These are phyloP conservation scores for Panicum miliaceum DNA, from an alignment of 176 grass and related monocot genomes.

Conservation along the genomic window DNA sequence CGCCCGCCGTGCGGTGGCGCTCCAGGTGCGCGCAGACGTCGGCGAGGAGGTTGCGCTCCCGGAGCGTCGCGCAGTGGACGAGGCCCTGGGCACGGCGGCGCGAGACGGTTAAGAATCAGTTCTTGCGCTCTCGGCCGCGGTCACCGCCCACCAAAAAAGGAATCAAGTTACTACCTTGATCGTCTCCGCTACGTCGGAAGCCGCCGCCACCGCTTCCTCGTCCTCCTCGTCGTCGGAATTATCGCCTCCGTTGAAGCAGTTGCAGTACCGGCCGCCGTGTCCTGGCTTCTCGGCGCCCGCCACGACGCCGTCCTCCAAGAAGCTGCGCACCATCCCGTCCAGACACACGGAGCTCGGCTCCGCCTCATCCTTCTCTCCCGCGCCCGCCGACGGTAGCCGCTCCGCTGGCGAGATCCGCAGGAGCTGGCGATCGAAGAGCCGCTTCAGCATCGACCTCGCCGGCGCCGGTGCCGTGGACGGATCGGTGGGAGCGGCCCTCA, in stretches of 20 bases:
- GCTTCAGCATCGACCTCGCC: constrained; percentile 73
- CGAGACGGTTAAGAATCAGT: constrained; percentile 13
- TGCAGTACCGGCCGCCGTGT: constrained; percentile 51
- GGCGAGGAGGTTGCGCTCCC: constrained; percentile 81
- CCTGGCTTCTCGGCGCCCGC: constrained; percentile 35
- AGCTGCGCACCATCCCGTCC: constrained; percentile 85
- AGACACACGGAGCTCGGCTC: constrained; percentile 77
- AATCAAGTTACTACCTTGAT: constrained; percentile 61
- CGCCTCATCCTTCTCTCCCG: constrained; percentile 41
- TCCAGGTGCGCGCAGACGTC: constrained; percentile 64
- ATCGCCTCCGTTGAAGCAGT: constrained; percentile 68
- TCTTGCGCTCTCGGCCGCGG: background rate
- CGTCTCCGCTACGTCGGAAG: constrained; percentile 60
- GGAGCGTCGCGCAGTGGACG: constrained; percentile 65
- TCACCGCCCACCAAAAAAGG: background rate
- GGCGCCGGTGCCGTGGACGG: constrained; percentile 30
- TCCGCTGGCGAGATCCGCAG: constrained; percentile 66
- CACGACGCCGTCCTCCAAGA: constrained; percentile 65
- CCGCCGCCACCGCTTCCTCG: constrained; percentile 26
- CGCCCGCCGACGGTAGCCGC: constrained; percentile 34
- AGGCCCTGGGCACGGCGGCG: constrained; percentile 52
- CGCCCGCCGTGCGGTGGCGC: constrained; percentile 43
- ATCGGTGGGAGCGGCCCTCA: constrained; percentile 63
- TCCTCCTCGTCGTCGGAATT: constrained; percentile 46
- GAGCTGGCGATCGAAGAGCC: constrained; percentile 82